Conservation (phyloP, 768 basidiomycete species). For the Amylocystis lapponica region DNA sequence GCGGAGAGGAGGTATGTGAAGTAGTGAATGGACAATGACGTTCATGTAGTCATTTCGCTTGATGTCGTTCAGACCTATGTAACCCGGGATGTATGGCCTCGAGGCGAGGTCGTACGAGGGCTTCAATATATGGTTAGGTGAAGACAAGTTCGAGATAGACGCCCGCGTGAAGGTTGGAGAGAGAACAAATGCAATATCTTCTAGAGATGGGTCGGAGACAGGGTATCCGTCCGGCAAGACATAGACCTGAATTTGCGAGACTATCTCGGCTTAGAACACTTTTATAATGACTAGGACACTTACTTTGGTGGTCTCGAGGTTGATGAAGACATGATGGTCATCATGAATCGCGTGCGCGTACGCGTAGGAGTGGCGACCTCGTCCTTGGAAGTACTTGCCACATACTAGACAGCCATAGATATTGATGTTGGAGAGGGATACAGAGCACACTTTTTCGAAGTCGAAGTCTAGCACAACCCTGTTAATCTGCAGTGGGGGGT, state of each 20-base stretch:
- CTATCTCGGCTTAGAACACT: conserved; percentile 15
- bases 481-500: conserved; percentile 60
- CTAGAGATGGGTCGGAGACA: conserved; percentile 93
- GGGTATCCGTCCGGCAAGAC: conserved; percentile 95
- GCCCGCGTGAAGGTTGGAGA: conserved; percentile 75
- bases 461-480: conserved; percentile 92
- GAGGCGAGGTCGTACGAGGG: conserved; percentile 81
- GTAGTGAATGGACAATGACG: conserved; percentile 88
- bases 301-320: conserved; percentile 90
- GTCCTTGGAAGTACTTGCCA: conserved; percentile 98
- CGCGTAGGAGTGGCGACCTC: conserved; percentile 89
- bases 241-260: conserved; percentile 60
- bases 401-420: conserved; percentile 96
- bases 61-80: conserved; percentile 96
- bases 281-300: conserved; percentile 14
- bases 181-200: conserved; percentile 90
- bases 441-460: conserved; percentile 98
- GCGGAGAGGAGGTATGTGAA: conserved; percentile 87
- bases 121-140: conserved; percentile 54
- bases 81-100: conserved; percentile 85
- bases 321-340: conserved; percentile 98
- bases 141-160: conserved; percentile 50
- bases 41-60: conserved; percentile 97
- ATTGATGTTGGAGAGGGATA: conserved; percentile 94
- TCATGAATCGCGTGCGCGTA: conserved; percentile 97